A percentile compares a stretch with the other conserved stretches of the same genome.
phyloP scores from a whole-genome alignment of 2,329 filamentous ascomycete genomes.

The Uncinocarpus reesii region DNA sequence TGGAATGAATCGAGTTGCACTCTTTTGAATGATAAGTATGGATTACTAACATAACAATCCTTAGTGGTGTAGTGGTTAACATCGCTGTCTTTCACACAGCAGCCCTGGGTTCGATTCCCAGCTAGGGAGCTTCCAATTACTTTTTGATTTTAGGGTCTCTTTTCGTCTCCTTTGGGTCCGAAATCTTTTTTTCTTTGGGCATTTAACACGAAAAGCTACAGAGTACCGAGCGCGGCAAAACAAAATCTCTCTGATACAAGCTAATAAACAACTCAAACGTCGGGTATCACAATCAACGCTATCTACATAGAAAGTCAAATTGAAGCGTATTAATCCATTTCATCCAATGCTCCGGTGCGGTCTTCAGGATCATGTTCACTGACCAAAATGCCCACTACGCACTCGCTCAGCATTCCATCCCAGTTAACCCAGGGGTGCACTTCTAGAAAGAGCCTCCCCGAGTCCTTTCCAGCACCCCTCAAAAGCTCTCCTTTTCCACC shows the following conservation, averaged over 20 bases:
- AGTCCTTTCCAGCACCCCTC: conserved; percentile 56
- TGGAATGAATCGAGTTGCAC: no score
- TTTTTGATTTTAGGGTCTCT: no score
- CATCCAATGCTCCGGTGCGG: conserved; percentile 37
- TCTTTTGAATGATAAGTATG: no score
- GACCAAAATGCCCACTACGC: conserved; percentile 52
- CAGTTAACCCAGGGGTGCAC: conserved; percentile 60
- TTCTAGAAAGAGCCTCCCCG: conserved; percentile 51
- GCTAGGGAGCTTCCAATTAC: no score
- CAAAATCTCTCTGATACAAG: no score
- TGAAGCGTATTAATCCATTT: conserved; percentile 45
- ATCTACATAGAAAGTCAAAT: not conserved
- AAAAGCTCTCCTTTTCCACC: conserved; percentile 58
- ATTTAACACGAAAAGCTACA: not conserved
- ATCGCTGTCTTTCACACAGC: no score
- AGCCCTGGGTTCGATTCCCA: no score
- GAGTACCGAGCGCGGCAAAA: no score
- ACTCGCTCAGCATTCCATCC: conserved; percentile 55
- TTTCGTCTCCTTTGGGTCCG: no score
- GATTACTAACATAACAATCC: no score
- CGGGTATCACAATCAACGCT: conserved; percentile 2
- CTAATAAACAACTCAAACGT: not conserved
- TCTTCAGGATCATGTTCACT: conserved; percentile 39
- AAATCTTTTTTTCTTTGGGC: no score
- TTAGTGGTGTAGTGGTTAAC: no score